Evolutionary conservation across 768 basidiomycete species (phyloP), one percentile per base, ranked within the genome.

Genomic region (Saitozyma podzolica): DNA sequence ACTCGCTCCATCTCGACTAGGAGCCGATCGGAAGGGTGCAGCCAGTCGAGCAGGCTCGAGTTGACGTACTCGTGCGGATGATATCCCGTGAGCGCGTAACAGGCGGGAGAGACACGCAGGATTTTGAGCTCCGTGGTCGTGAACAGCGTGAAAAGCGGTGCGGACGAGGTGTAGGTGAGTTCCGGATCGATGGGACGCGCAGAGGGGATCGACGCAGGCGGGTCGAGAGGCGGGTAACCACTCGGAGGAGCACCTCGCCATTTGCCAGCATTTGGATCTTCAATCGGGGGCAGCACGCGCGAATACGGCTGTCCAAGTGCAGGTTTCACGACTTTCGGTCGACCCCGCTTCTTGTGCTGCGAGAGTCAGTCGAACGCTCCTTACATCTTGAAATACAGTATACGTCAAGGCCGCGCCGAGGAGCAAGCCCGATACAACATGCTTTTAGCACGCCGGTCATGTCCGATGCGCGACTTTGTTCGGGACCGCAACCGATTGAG

Each of bases 291-390:
- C 40, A 54, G 54, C 17, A 54, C 45, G 29, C 67, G 48, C n/a
- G 63, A 59, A 57, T 67, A 74, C 11, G 72, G 72, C n/a, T 61
- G 60, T 11, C 69, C 63, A 10, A 65, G 39, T 17, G 58, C 47
- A 3, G 61, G 56, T 60, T 72, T 67, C 9, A 59, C 56, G 13
- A 63, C 66, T 61, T 69, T 71, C 41, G 74, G 72, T 59, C 74
- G 52, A 17, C 74, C 74, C 41, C 74, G 57, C 47, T 76, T 76
- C 56, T 73, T 73, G 53, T 73, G 74, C 74, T 76, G 51, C 19
- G 37, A 47, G 20, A 9, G 51, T 47, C 43, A 58, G 45, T 45
- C 39, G 16, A 41, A 29, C 29, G 29, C 29, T 29, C 29, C 29
- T 29, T 2, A 29, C 29, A 29, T 29, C 29, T 29, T 5, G 29